Conservation (phyloP, 257 asterid species). For the Asclepias syriaca region DNA sequence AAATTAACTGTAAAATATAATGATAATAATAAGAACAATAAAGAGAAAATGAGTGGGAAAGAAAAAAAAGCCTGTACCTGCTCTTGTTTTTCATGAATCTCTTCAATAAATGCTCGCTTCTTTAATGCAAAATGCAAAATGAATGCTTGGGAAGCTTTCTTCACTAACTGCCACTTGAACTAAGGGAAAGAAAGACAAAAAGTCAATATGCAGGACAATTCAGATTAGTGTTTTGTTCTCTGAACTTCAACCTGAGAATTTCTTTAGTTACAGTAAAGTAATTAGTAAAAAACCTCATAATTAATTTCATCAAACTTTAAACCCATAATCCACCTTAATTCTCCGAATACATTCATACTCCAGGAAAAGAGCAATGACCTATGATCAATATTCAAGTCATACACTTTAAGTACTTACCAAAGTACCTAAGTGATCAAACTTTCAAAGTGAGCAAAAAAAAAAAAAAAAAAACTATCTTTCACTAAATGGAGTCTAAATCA, state of each 20-base stretch:
- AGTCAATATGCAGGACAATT: slow-evolving; percentile 26
- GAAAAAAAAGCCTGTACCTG: slow-evolving; percentile 51
- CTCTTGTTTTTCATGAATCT: slow-evolving; percentile 94
- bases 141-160: slow-evolving; percentile 82
- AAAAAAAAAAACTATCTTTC: background rate
- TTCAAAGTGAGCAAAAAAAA: background rate
- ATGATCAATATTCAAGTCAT: background rate
- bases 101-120: slow-evolving; percentile 80
- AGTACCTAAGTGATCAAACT: background rate
- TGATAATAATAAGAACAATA: background rate
- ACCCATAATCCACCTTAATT: background rate
- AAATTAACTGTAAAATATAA: background rate
- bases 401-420: background rate
- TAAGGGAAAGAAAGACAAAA: slow-evolving; percentile 20
- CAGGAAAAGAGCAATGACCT: background rate
- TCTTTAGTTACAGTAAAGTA: background rate
- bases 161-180: slow-evolving; percentile 93
- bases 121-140: slow-evolving; percentile 77
- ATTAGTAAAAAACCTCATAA: background rate
- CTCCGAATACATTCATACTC: background rate
- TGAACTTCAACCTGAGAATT: background rate
- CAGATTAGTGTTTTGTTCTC: background rate
- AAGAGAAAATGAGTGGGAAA: background rate
- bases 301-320: background rate
- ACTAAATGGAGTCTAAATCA: background rate